Evolutionary conservation across 148 eudicot species (phyloP), one percentile per base, ranked within the genome.

Genomic region (Linanthus parryae): DNA sequence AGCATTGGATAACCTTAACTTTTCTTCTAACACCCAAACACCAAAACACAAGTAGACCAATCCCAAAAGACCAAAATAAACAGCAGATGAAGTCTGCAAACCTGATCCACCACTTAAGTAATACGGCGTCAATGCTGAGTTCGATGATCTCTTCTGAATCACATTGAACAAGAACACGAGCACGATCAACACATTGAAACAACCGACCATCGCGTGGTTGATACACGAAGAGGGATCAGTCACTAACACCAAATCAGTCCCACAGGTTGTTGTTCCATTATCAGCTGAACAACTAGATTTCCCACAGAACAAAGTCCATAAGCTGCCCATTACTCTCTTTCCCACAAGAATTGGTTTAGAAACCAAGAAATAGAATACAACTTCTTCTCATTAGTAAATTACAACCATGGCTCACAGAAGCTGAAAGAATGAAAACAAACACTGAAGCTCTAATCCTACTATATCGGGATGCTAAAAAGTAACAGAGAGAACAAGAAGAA

Each of bases 211-310:
- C 1, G 62, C 78, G 70, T 92, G 90, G 63, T 88, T 92, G 62
- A 73, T 48, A 61, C 99, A 92, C 22, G 99, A 92, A 38, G 94
- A 81, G 37, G 91, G 90, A 29, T 60, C 37, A 18, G 70, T 65
- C 45, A 84, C 36, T 29, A 40, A 56, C 58, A 42, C 52, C 27
- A 84, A 62, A 44, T 68, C 65, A 23, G 70, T 29, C 65, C 40
- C 52, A 63, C 92, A 90, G 23, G n/a, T n/a, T n/a, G 65, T 52
- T 24, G 37, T 60, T 14, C 50, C 45, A 27, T 37, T 56, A 41
- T 46, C 61, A 29, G 36, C 56, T 8, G 68, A 43, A 68, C 73
- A 69, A 28, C 57, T 52, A 14, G 64, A 56, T 57, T 49, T 37
- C 12, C 79, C 83, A 30, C 83, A 78, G 42, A 78, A 78, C 54